A percentile compares a stretch with the other conserved stretches of the same genome.
These are phyloP conservation scores for Leishmania martiniquensis DNA, from an alignment of 208 protist genomes.

Conservation along the genomic window DNA sequence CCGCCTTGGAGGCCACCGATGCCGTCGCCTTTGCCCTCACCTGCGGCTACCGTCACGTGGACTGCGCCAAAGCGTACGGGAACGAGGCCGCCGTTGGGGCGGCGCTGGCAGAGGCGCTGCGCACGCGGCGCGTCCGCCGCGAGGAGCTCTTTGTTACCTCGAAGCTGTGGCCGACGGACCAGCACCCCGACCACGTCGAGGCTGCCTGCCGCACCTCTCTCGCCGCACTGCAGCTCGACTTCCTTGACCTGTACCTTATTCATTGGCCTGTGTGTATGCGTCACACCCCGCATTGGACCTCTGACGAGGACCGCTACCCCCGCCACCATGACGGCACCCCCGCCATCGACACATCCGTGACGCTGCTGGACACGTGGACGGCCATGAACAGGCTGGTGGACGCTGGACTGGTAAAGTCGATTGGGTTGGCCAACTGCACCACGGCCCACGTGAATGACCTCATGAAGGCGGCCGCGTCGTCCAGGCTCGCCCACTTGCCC, in stretches of 20 bases:
- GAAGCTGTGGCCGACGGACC: constrained; percentile 96
- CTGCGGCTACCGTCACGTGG: constrained; percentile 88
- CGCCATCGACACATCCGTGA: constrained; percentile 56
- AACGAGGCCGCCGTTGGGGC: constrained; percentile 93
- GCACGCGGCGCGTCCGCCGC: constrained; percentile 51
- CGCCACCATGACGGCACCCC: constrained; percentile 49
- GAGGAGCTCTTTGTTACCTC: constrained; percentile 95
- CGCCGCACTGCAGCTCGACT: constrained; percentile 77
- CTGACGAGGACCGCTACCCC: constrained; percentile 69
- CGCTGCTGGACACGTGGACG: constrained; percentile 80
- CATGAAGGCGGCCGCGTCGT: constrained; percentile 20
- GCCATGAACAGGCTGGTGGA: constrained; percentile 88
- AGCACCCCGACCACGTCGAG: constrained; percentile 89
- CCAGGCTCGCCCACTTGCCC: constrained; percentile 39
- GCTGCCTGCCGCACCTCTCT: constrained; percentile 84
- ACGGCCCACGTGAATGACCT: constrained; percentile 62
- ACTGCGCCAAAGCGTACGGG: constrained; percentile 90
- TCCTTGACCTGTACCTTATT: constrained; percentile 94
- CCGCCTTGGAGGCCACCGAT: constrained; percentile 35
- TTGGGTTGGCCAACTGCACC: constrained; percentile 91
- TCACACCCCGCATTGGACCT: constrained; percentile 47
- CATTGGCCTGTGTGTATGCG: constrained; percentile 93
- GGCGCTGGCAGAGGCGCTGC: constrained; percentile 63
- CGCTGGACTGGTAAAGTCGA: constrained; percentile 83
- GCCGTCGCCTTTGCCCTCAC: constrained; percentile 74